Evolutionary conservation across 2,329 filamentous ascomycete genomes (phyloP).

Genomic region (Ophiocordyceps sinensis): DNA sequence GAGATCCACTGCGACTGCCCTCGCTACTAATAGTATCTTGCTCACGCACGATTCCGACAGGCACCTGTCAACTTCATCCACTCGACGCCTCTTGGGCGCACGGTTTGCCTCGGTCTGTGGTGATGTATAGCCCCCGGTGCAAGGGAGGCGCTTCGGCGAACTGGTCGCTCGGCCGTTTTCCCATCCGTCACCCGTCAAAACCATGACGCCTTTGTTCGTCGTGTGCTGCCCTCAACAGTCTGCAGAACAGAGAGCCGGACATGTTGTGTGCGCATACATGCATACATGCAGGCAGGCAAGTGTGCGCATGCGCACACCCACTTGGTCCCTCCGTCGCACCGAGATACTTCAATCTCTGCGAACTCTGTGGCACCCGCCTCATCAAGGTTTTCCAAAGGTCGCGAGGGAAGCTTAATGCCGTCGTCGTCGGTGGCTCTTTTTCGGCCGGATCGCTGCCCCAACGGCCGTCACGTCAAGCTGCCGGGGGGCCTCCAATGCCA

Average conservation of each 20-base stretch:
- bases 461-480: background rate
- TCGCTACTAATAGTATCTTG: too few relatives aligned
- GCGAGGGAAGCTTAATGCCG: background rate
- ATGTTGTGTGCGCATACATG: background rate
- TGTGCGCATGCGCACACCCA: background rate
- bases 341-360: background rate
- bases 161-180: too few relatives aligned
- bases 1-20: conserved; percentile 9
- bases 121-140: too few relatives aligned
- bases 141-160: too few relatives aligned
- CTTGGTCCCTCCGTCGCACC: background rate
- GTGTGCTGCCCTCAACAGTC: too few relatives aligned
- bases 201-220: too few relatives aligned
- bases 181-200: too few relatives aligned
- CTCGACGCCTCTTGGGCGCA: too few relatives aligned
- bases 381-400: background rate
- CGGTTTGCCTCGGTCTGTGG: too few relatives aligned
- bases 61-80: background rate
- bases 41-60: background rate
- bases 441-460: background rate
- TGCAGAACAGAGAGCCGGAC: background rate
- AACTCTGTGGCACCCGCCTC: background rate
- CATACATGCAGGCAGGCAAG: too few relatives aligned
- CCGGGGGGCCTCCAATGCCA: background rate
- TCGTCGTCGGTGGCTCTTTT: background rate